Conservation (phyloP, 169 alveolate species). For the Plasmodium relictum region DNA sequence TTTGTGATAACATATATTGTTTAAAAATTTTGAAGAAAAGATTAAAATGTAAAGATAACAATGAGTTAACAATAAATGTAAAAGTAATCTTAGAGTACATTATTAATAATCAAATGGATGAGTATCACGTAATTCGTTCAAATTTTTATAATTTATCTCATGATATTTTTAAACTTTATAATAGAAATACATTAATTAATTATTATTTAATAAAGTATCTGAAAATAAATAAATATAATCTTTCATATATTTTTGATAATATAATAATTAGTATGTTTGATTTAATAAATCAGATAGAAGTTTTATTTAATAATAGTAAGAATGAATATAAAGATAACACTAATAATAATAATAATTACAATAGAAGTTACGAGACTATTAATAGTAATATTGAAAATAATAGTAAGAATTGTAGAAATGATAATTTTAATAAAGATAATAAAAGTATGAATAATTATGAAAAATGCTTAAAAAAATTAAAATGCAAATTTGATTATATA, state of each 20-base stretch:
- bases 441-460: conserved; percentile 1
- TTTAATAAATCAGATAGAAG: conserved; percentile 27
- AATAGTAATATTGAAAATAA: neutral
- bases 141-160: conserved; percentile 52
- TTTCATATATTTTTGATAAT: conserved; percentile 49
- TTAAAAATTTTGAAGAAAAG: conserved; percentile 10
- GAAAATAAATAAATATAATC: conserved; percentile 22
- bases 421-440: neutral
- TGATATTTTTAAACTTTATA: conserved; percentile 53
- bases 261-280: conserved; percentile 67
- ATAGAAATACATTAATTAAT: conserved; percentile 35
- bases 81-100: conserved; percentile 44
- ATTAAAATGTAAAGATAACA: conserved; percentile 19
- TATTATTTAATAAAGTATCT: conserved; percentile 34
- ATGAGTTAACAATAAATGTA: conserved; percentile 50
- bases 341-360: neutral
- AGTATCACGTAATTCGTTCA: conserved; percentile 39
- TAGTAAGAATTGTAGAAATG: neutral
- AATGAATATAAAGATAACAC: neutral
- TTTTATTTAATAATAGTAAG: neutral
- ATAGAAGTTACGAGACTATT: neutral
- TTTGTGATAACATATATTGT: conserved; percentile 53
- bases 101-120: conserved; percentile 29
- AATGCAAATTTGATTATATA: conserved; percentile 53
- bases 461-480: conserved; percentile 3